Conservation (phyloP, 2,329 filamentous ascomycete genomes). For the Monosporascus cannonballus region DNA sequence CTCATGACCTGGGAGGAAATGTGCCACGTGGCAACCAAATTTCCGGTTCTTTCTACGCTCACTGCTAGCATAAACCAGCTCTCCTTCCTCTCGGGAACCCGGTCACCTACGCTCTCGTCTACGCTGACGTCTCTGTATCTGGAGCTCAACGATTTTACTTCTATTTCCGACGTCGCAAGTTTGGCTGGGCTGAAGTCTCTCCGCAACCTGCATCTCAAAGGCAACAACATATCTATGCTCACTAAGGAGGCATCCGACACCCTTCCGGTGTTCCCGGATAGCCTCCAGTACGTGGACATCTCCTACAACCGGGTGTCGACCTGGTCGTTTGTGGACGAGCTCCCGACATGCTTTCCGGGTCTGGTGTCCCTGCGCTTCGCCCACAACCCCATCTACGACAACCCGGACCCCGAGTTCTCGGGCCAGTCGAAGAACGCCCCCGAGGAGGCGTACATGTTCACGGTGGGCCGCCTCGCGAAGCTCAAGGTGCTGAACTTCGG, state of each 20-base stretch:
- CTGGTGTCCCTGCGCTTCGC: constrained; percentile 71
- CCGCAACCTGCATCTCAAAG: constrained; percentile 64
- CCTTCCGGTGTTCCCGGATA: constrained; percentile 44
- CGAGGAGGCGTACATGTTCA: constrained; percentile 86
- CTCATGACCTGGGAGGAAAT: constrained; percentile 62
- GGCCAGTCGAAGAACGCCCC: constrained; percentile 32
- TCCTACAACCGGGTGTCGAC: constrained; percentile 63
- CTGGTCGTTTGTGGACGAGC: constrained; percentile 69
- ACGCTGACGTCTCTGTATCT: constrained; percentile 60
- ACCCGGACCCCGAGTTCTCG: constrained; percentile 31
- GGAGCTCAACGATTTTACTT: constrained; percentile 64
- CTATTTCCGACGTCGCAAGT: constrained; percentile 49
- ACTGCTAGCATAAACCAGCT: constrained; percentile 55
- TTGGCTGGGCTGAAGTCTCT: constrained; percentile 47
- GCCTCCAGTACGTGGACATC: constrained; percentile 61
- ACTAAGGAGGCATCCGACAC: constrained; percentile 21
- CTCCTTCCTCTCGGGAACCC: constrained; percentile 37
- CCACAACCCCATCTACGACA: constrained; percentile 77
- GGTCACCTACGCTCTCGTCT: constrained; percentile 34
- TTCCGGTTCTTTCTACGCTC: constrained; percentile 45
- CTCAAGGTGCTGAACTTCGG: constrained; percentile 71
- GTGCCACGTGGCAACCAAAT: constrained; percentile 45
- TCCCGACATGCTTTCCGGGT: constrained; percentile 64
- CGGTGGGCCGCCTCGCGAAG: constrained; percentile 64
- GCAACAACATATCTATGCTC: constrained; percentile 59